A percentile compares a stretch with the other conserved stretches of the same genome.
Conservation (phyloP, 2,329 filamentous ascomycete species). For the Periconia sp. region DNA sequence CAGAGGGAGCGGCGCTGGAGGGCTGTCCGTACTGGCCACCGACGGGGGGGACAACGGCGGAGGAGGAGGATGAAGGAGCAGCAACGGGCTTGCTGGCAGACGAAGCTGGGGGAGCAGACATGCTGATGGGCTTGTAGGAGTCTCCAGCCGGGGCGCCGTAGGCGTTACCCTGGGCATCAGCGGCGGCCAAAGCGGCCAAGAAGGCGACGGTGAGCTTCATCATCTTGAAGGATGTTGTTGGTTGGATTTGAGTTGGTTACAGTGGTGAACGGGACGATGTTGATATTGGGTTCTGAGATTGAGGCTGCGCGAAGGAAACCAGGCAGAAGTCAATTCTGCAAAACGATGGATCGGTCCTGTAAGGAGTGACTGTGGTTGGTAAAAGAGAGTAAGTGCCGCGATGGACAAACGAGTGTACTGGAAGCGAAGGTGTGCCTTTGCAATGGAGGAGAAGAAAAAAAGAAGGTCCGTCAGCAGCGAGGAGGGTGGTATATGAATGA, state of each 20-base stretch:
- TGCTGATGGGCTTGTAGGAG: not conserved
- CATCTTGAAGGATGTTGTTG: conserved; percentile 26
- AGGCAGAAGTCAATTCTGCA: conserved; percentile 36
- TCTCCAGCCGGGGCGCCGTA: not conserved
- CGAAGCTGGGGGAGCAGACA: not conserved
- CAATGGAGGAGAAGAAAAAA: conserved; percentile 28
- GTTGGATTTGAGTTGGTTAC: conserved; percentile 28
- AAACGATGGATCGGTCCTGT: conserved; percentile 25
- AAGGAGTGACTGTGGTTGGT: conserved; percentile 42
- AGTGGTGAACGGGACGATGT: conserved; percentile 2
- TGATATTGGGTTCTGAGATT: conserved; percentile 17
- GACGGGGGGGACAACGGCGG: not conserved
- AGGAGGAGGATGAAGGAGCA: not conserved
- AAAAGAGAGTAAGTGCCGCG: conserved; percentile 38
- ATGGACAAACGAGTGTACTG: conserved; percentile 37
- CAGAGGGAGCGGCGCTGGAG: too few relatives aligned
- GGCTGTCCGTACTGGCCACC: conserved; percentile 4
- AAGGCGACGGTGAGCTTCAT: conserved; percentile 40
- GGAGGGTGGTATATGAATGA: conserved; percentile 35
- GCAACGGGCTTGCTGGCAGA: not conserved
- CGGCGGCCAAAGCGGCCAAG: conserved; percentile 32
- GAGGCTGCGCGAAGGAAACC: conserved; percentile 24
- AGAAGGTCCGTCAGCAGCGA: conserved; percentile 7
- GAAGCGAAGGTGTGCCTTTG: conserved; percentile 37
- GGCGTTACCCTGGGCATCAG: conserved; percentile 26